A percentile compares a stretch with the other conserved stretches of the same genome.
Conservation (phyloP, 1,139 yeast genomes). For the Scheffersomyces illinoinensis region DNA sequence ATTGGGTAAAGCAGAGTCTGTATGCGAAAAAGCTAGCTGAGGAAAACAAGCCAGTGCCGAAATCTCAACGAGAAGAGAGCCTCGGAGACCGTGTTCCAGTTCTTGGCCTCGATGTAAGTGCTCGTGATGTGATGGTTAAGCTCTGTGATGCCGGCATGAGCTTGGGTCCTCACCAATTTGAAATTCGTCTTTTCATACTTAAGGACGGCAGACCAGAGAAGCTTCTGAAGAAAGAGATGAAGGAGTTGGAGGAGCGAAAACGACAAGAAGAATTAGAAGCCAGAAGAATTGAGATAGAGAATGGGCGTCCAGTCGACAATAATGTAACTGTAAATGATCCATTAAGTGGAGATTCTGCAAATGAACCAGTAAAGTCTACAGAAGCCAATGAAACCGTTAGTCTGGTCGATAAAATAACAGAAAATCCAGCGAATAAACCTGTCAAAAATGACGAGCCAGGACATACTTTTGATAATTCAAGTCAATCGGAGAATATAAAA, state of each 20-base stretch:
- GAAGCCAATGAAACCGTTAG: not conserved
- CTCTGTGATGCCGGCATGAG: constrained; percentile 72
- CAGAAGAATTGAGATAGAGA: not conserved
- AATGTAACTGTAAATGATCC: not conserved
- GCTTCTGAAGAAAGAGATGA: constrained; percentile 18
- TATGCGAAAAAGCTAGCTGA: constrained; percentile 44
- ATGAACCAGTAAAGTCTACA: not conserved
- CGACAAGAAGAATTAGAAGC: not conserved
- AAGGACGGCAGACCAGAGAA: constrained; percentile 63
- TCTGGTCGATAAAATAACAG: not conserved
- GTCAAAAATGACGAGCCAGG: constrained; percentile 4
- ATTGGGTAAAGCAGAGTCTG: constrained; percentile 70
- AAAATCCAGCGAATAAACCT: not conserved
- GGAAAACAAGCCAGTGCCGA: constrained; percentile 30
- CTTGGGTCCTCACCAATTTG: constrained; percentile 84
- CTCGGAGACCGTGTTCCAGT: constrained; percentile 39
- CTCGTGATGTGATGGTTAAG: constrained; percentile 87
- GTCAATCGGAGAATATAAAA: constrained; percentile 1
- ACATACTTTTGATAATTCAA: constrained; percentile 27
- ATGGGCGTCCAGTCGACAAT: not conserved
- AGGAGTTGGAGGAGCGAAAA: constrained; percentile 16
- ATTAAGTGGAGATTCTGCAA: not conserved
- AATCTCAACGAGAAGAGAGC: constrained; percentile 24
- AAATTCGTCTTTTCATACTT: constrained; percentile 73
- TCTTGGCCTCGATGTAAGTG: constrained; percentile 50